Evolutionary conservation across 2,329 filamentous ascomycete genomes (phyloP).

Genomic region (Penicillium sp.): DNA sequence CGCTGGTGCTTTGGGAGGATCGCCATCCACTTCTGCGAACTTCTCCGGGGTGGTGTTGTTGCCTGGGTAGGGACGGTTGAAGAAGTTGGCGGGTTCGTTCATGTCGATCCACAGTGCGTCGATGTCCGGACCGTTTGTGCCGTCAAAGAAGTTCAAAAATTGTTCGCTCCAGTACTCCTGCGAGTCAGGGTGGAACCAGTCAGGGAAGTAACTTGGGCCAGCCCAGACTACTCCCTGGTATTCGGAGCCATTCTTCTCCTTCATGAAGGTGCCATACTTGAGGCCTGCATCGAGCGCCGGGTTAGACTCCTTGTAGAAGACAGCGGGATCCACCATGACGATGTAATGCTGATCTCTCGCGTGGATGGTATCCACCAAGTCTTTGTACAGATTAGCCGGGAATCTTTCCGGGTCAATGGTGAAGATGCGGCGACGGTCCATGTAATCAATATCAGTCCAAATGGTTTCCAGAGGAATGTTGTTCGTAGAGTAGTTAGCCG

Average conservation of each 20-base stretch:
- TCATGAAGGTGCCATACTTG: constrained; percentile 12
- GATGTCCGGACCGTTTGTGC: constrained; percentile 67
- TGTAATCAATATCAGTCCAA: constrained; percentile 47
- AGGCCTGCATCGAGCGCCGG: constrained; percentile 10
- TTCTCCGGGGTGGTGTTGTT: constrained; percentile 46
- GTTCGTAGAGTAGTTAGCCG: constrained; percentile 41
- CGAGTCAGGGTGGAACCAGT: constrained; percentile 70
- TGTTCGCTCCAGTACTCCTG: constrained; percentile 69
- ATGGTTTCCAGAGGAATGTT: constrained; percentile 44
- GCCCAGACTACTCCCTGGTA: constrained; percentile 72
- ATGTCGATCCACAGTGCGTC: constrained; percentile 77
- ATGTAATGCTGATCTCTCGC: constrained; percentile 67
- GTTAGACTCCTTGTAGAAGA: constrained; percentile 26
- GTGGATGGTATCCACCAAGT: constrained; percentile 69
- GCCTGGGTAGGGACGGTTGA: constrained; percentile 53
- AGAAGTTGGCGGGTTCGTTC: constrained; percentile 58
- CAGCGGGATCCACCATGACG: constrained; percentile 69
- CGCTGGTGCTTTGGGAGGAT: constrained; percentile 56
- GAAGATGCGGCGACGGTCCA: constrained; percentile 40
- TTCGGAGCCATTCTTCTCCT: background rate
- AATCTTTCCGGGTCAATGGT: constrained; percentile 41
- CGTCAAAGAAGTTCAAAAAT: constrained; percentile 64
- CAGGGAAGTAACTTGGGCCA: constrained; percentile 69
- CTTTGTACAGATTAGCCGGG: constrained; percentile 35
- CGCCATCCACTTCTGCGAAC: constrained; percentile 48